Evolutionary conservation across 352 stramenopile genomes (phyloP).

Genomic region (Globisporangium viniferum): DNA sequence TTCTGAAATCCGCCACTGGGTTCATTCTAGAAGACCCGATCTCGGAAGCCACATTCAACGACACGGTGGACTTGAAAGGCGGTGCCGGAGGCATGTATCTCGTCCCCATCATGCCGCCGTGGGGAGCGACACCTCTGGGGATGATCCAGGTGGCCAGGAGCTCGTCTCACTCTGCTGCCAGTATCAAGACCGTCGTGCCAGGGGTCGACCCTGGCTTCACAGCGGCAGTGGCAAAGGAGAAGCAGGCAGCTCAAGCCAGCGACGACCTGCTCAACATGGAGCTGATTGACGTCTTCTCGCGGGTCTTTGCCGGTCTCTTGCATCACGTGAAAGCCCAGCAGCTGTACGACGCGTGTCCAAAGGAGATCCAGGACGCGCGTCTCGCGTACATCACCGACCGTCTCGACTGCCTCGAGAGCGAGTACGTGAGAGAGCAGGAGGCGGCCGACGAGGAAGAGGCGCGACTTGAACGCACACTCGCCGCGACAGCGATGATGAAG

Average conservation of each 20-base stretch:
- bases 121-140: conserved; percentile 41
- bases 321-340: conserved; percentile 55
- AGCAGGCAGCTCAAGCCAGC: conserved; percentile 32
- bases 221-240: conserved; percentile 35
- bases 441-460: conserved; percentile 23
- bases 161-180: conserved; percentile 12
- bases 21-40: conserved; percentile 41
- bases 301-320: conserved; percentile 53
- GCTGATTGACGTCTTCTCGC: conserved; percentile 50
- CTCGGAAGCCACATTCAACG: conserved; percentile 59
- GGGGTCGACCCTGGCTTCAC: conserved; percentile 7
- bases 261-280: conserved; percentile 57
- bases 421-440: conserved; percentile 27
- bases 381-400: conserved; percentile 40
- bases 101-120: conserved; percentile 49
- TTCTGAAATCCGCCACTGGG: conserved; percentile 21
- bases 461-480: conserved; percentile 19
- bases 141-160: conserved; percentile 59
- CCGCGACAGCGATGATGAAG: conserved; percentile 28
- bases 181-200: neutral
- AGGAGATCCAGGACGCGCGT: conserved; percentile 46
- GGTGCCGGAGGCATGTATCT: conserved; percentile 60
- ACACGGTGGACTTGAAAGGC: conserved; percentile 62
- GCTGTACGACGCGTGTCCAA: conserved; percentile 41
- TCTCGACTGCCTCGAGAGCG: conserved; percentile 36